A percentile compares a stretch with the other conserved stretches of the same genome.
Conservation (phyloP, 2,329 filamentous ascomycete species). For the Phialophora verrucosa region DNA sequence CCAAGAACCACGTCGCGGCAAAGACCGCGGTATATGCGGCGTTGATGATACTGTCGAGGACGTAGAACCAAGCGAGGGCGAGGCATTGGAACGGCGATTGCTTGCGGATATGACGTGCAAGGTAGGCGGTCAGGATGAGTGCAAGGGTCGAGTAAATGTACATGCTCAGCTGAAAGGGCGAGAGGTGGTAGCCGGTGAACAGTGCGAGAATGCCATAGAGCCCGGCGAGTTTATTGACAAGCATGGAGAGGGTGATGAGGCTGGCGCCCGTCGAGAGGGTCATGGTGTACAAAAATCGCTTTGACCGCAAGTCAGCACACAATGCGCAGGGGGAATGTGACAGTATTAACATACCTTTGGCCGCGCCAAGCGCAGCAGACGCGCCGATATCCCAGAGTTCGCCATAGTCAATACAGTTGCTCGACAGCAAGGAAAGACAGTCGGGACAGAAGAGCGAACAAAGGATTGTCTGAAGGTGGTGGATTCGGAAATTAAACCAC, state of each 20-base stretch:
- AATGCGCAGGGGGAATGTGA: not conserved
- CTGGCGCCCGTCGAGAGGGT: conserved; percentile 85
- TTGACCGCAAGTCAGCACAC: conserved; percentile 15
- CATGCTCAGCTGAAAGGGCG: conserved; percentile 82
- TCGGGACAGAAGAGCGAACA: conserved; percentile 4
- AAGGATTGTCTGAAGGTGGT: conserved; percentile 10
- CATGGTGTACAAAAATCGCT: conserved; percentile 87
- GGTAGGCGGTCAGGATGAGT: conserved; percentile 69
- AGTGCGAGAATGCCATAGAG: conserved; percentile 89
- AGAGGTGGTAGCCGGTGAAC: conserved; percentile 83
- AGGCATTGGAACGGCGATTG: conserved; percentile 80
- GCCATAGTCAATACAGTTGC: conserved; percentile 20
- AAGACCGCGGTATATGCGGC: conserved; percentile 81
- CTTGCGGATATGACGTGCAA: conserved; percentile 79
- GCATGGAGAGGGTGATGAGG: conserved; percentile 78
- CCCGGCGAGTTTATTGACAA: conserved; percentile 91
- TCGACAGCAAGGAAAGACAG: conserved; percentile 5
- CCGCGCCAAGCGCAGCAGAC: conserved; percentile 57
- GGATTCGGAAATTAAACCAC: conserved; percentile 20
- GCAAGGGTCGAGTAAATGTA: conserved; percentile 84
- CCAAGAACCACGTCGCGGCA: conserved; percentile 82
- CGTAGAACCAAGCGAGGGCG: conserved; percentile 82
- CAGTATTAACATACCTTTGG: conserved; percentile 49
- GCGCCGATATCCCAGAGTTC: conserved; percentile 42
- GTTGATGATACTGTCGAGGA: conserved; percentile 81